Conservation (phyloP, 208 protist genomes). For the Strigomonas culicis region DNA sequence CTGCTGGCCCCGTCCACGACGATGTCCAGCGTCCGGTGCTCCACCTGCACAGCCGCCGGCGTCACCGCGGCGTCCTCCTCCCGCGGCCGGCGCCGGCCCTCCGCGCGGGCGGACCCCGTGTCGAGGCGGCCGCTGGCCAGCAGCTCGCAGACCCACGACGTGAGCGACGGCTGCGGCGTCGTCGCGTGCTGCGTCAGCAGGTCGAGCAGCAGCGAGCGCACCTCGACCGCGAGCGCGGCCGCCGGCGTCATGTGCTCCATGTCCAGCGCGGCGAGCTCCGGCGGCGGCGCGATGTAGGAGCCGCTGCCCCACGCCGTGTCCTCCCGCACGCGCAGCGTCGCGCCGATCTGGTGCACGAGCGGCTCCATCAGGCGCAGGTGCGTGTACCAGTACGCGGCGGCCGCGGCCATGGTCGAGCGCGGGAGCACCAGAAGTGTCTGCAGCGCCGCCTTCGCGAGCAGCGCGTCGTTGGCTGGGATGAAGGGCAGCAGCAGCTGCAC, state of each 20-base stretch:
- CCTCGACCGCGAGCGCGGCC: slow-evolving; percentile 18
- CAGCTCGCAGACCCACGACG: slow-evolving; percentile 51
- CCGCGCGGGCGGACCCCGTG: background rate
- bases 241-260: slow-evolving; percentile 21
- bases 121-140: slow-evolving; percentile 18
- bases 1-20: slow-evolving; percentile 64
- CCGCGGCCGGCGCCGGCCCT: background rate
- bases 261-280: slow-evolving; percentile 66
- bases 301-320: slow-evolving; percentile 1
- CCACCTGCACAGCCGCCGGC: slow-evolving; percentile 11
- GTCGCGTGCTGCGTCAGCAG: slow-evolving; percentile 71
- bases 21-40: slow-evolving; percentile 32
- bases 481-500: slow-evolving; percentile 8
- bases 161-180: slow-evolving; percentile 35
- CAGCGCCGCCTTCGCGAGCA: slow-evolving; percentile 54
- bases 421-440: slow-evolving; percentile 62
- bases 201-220: slow-evolving; percentile 74
- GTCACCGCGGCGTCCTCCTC: background rate
- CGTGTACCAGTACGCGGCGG: slow-evolving; percentile 42
- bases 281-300: slow-evolving; percentile 40
- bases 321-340: slow-evolving; percentile 21
- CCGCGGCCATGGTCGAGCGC: slow-evolving; percentile 39
- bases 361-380: slow-evolving; percentile 24
- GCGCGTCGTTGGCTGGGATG: slow-evolving; percentile 33
- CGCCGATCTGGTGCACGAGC: slow-evolving; percentile 34